A percentile compares a stretch with the other conserved stretches of the same genome.
These are phyloP conservation scores for Saccharomycopsis hybrid DNA, from an alignment of 1,139 yeast genomes.

Conservation along the genomic window DNA sequence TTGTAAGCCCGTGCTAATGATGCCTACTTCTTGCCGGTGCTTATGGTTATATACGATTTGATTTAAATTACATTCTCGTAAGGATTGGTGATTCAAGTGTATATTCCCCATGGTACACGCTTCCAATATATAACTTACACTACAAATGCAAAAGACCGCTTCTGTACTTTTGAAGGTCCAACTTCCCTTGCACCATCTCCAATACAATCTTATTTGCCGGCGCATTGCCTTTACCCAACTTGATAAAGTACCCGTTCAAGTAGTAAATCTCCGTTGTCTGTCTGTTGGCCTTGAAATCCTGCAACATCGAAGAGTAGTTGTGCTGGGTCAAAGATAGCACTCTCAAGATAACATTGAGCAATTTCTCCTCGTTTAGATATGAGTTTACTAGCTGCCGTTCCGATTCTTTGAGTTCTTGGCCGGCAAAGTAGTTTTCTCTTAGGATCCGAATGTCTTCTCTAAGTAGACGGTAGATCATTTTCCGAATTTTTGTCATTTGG, in stretches of 20 bases:
- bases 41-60: no score
- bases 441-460: slow-evolving; percentile 26
- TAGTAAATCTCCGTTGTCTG: slow-evolving; percentile 52
- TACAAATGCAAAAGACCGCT: no score
- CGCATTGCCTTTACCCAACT: slow-evolving; percentile 35
- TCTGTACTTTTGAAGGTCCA: neutral
- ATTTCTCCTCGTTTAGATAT: slow-evolving; percentile 36
- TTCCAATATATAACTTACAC: no score
- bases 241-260: slow-evolving; percentile 67
- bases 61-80: no score
- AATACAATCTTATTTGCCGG: neutral
- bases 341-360: slow-evolving; percentile 42
- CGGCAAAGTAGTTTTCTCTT: slow-evolving; percentile 10
- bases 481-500: slow-evolving; percentile 37
- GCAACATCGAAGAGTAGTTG: slow-evolving; percentile 85
- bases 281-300: slow-evolving; percentile 54
- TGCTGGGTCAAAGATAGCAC: slow-evolving; percentile 37
- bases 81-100: no score
- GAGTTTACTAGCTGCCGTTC: slow-evolving; percentile 22
- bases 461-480: slow-evolving; percentile 27
- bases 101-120: no score
- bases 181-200: neutral
- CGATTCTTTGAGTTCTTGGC: neutral
- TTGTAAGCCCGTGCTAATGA: no score
- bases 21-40: no score